Percentiles rank a stretch among this genome's conserved stretches.
Conservation (phyloP, 148 eudicot genomes). For the Euryodendron excelsum region DNA sequence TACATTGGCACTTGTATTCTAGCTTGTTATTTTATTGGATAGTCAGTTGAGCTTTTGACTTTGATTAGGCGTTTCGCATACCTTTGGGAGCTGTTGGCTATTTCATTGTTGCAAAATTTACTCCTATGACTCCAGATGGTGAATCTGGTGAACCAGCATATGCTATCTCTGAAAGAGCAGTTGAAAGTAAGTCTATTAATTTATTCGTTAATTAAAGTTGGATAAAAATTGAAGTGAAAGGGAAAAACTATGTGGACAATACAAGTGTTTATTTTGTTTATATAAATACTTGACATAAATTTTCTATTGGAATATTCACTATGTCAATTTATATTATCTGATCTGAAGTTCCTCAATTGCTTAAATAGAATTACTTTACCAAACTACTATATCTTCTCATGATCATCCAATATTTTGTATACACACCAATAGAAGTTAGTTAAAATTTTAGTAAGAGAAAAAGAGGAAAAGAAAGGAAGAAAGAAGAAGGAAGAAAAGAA, state of each 20-base stretch:
- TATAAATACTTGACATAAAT: background rate
- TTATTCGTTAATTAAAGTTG: background rate
- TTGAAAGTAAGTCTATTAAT: slow-evolving; percentile 69
- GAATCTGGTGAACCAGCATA: slow-evolving; percentile 85
- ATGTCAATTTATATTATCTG: background rate
- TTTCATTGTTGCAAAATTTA: slow-evolving; percentile 83
- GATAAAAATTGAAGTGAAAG: background rate
- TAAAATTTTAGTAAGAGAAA: no score
- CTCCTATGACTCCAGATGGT: slow-evolving; percentile 92
- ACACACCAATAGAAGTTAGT: no score
- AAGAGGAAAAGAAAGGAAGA: no score
- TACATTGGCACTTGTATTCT: slow-evolving; percentile 2
- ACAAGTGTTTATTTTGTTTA: background rate
- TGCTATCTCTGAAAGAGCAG: slow-evolving; percentile 64
- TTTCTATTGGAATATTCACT: background rate
- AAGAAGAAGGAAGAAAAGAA: no score
- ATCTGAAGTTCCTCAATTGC: background rate
- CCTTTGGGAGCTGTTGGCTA: slow-evolving; percentile 92
- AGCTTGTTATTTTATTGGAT: slow-evolving; percentile 9
- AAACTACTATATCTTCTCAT: background rate
- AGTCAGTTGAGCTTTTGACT: slow-evolving; percentile 5
- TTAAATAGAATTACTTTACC: background rate
- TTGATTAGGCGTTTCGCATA: slow-evolving; percentile 78
- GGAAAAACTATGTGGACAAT: background rate
- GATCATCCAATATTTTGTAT: background rate